Evolutionary conservation across 345 rosid genomes (phyloP).

Genomic region (Populus deltoides): DNA sequence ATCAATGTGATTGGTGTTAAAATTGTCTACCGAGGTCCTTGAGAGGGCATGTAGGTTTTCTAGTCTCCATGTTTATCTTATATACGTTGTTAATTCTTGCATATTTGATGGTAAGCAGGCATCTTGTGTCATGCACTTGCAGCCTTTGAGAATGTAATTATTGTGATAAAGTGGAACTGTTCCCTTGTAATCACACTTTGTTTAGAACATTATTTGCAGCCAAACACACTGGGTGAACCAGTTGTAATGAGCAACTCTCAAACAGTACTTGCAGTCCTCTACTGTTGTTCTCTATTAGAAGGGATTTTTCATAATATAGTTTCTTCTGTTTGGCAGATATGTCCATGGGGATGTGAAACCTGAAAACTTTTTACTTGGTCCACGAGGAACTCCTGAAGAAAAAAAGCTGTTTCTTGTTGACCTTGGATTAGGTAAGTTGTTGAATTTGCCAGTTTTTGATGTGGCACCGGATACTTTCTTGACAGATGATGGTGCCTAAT

Average conservation of each 20-base stretch:
- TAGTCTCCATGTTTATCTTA: background rate
- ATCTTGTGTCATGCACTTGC: background rate
- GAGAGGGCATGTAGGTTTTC: background rate
- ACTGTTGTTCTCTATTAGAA: background rate
- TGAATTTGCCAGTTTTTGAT: background rate
- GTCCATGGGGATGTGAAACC: conserved; percentile 99
- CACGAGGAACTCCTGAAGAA: conserved; percentile 77
- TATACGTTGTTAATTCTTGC: background rate
- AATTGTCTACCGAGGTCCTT: background rate
- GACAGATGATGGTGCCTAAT: background rate
- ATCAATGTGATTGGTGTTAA: background rate
- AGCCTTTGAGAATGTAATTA: background rate
- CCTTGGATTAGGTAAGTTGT: conserved; percentile 71
- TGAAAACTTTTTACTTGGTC: conserved; percentile 92
- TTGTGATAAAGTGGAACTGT: background rate
- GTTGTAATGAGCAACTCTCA: background rate
- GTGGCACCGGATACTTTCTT: background rate
- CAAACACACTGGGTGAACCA: background rate
- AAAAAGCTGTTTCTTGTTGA: conserved; percentile 91
- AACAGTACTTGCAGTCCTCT: background rate
- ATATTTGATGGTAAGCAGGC: background rate
- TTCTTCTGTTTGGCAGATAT: conserved; percentile 53
- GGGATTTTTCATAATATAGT: conserved; percentile 3
- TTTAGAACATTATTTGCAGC: background rate
- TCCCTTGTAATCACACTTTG: background rate